Percentiles rank a stretch among this genome's conserved stretches.
phyloP scores from a whole-genome alignment of 2,329 filamentous ascomycete species.

The Simplicillium sp. region DNA sequence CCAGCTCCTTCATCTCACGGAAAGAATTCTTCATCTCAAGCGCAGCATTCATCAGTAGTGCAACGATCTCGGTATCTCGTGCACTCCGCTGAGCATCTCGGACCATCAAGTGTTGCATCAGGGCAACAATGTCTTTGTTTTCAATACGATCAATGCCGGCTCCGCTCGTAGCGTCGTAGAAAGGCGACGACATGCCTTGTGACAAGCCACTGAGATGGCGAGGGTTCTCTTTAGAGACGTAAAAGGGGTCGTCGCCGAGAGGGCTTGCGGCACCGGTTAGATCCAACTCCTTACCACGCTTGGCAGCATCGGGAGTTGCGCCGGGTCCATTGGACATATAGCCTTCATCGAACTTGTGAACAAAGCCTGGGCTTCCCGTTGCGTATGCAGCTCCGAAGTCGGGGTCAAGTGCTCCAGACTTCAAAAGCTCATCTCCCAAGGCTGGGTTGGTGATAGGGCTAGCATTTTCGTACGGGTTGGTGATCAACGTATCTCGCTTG shows the following conservation, averaged over 20 bases:
- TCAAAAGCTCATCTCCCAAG: constrained; percentile 39
- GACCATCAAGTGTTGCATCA: constrained; percentile 98
- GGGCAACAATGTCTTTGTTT: constrained; percentile 88
- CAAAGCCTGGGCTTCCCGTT: constrained; percentile 46
- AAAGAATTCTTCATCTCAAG: constrained; percentile 97
- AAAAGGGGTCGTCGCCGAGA: constrained; percentile 58
- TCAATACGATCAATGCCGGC: constrained; percentile 85
- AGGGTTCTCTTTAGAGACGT: constrained; percentile 37
- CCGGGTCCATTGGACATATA: constrained; percentile 72
- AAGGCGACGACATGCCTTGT: constrained; percentile 78
- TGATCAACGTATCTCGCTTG: constrained; percentile 57
- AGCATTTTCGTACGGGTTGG: constrained; percentile 57
- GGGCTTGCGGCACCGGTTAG: constrained; percentile 39
- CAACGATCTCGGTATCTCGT: constrained; percentile 89
- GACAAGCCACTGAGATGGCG: constrained; percentile 82
- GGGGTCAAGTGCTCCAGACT: constrained; percentile 24
- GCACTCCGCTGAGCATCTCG: constrained; percentile 94
- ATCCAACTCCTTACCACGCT: constrained; percentile 46
- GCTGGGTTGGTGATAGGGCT: constrained; percentile 51
- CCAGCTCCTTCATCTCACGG: constrained; percentile 86
- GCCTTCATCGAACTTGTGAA: constrained; percentile 68
- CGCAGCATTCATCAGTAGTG: constrained; percentile 85
- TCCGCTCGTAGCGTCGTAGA: constrained; percentile 85
- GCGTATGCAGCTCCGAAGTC: constrained; percentile 36
- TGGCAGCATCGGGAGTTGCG: constrained; percentile 41